Percentiles rank a stretch among this genome's conserved stretches.
phyloP scores from a whole-genome alignment of 176 grass and related monocot genomes.

The Aechmea fasciata region DNA sequence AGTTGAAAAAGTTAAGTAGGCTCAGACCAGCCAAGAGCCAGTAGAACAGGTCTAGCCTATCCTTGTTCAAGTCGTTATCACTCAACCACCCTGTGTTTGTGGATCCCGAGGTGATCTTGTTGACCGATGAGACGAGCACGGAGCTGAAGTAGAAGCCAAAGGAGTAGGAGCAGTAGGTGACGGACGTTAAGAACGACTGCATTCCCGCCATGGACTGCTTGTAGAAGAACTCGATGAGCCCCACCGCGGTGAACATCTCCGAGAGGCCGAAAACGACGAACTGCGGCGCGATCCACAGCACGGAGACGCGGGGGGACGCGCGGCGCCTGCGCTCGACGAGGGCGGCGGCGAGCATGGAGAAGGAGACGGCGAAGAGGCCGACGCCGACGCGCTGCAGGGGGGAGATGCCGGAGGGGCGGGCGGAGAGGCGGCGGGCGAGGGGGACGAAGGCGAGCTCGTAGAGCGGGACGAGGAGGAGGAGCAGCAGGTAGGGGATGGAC shows the following conservation, averaged over 20 bases:
- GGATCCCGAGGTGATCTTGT: slow-evolving; percentile 37
- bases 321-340: slow-evolving; percentile 41
- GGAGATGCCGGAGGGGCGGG: slow-evolving; percentile 45
- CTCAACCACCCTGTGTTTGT: slow-evolving; percentile 7
- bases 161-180: slow-evolving; percentile 97
- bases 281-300: slow-evolving; percentile 80
- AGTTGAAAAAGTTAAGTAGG: slow-evolving; percentile 23
- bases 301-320: slow-evolving; percentile 21
- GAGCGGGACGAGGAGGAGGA: slow-evolving; percentile 46
- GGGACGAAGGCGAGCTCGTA: slow-evolving; percentile 66
- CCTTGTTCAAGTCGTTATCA: slow-evolving; percentile 25
- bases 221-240: slow-evolving; percentile 96
- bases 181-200: slow-evolving; percentile 80
- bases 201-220: slow-evolving; percentile 72
- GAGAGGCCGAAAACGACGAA: slow-evolving; percentile 79
- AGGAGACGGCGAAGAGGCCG: slow-evolving; percentile 66
- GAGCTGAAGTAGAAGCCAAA: slow-evolving; percentile 94
- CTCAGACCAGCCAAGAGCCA: slow-evolving; percentile 22
- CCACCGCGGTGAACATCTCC: slow-evolving; percentile 92
- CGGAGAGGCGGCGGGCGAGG: slow-evolving; percentile 46
- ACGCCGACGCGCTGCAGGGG: slow-evolving; percentile 78
- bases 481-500: slow-evolving; percentile 61
- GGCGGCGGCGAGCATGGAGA: slow-evolving; percentile 79
- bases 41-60: slow-evolving; percentile 23
- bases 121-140: slow-evolving; percentile 63